phyloP scores from a whole-genome alignment of 2,329 filamentous ascomycete species.

The Coniochaeta sp. region DNA sequence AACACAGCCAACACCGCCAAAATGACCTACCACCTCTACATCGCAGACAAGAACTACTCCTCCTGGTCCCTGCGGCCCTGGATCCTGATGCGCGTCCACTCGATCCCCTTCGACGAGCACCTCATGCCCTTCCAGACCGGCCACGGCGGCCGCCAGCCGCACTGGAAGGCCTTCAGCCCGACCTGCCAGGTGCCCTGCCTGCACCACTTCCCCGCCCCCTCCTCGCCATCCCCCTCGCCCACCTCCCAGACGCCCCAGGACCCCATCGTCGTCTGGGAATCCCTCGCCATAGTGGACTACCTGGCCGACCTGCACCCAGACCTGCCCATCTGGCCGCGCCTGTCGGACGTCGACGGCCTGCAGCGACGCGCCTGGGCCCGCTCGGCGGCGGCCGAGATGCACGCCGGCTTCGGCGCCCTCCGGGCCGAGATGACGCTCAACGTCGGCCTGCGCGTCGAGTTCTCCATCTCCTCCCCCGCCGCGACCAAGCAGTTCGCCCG shows the following conservation, averaged over 20 bases:
- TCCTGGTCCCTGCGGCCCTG: slow-evolving; percentile 38
- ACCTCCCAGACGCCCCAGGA: not conserved
- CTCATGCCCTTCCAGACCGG: slow-evolving; percentile 22
- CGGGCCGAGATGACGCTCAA: slow-evolving; percentile 35
- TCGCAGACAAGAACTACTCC: slow-evolving; percentile 36
- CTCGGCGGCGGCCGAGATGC: slow-evolving; percentile 37
- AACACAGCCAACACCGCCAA: not conserved
- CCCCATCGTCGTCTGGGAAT: slow-evolving; percentile 33
- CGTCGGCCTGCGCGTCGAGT: slow-evolving; percentile 27
- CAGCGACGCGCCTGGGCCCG: slow-evolving; percentile 34
- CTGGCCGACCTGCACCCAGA: slow-evolving; percentile 32
- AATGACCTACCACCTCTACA: slow-evolving; percentile 21
- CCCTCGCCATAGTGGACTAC: slow-evolving; percentile 39
- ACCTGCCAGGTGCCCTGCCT: slow-evolving; percentile 34
- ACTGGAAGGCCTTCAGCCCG: slow-evolving; percentile 29
- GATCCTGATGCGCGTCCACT: slow-evolving; percentile 34
- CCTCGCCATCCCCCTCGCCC: not conserved
- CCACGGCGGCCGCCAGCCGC: slow-evolving; percentile 21
- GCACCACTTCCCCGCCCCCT: slow-evolving; percentile 14
- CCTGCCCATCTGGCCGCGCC: slow-evolving; percentile 28
- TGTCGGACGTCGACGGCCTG: slow-evolving; percentile 11
- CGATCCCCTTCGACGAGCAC: slow-evolving; percentile 32
- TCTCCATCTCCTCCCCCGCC: slow-evolving; percentile 8
- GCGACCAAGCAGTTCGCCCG: slow-evolving; percentile 24
- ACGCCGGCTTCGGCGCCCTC: slow-evolving; percentile 30